A percentile compares a stretch with the other conserved stretches of the same genome.
Evolutionary conservation across 176 grass and related monocot species (phyloP).

Genomic region (Triticum turgidum): DNA sequence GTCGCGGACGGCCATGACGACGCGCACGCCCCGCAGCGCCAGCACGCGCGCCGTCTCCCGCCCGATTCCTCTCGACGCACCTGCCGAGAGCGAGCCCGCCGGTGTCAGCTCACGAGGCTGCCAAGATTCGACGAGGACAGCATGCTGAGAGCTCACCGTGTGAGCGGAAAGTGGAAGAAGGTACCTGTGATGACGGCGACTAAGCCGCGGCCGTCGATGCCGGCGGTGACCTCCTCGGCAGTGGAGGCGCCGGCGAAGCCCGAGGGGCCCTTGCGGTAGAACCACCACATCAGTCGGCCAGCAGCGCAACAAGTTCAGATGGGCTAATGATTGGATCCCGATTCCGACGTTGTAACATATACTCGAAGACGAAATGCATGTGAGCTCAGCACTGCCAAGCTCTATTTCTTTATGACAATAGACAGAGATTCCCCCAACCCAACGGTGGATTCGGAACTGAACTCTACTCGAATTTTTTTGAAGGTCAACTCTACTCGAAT

Average conservation of each 20-base stretch:
- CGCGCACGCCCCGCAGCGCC: slow-evolving; percentile 54
- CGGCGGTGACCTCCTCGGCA: slow-evolving; percentile 58
- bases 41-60: slow-evolving; percentile 61
- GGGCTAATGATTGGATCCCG: background rate
- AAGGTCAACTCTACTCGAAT: too few relatives aligned
- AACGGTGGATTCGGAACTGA: too few relatives aligned
- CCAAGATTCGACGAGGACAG: background rate
- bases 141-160: background rate
- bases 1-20: slow-evolving; percentile 62
- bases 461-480: too few relatives aligned
- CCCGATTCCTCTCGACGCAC: slow-evolving; percentile 70
- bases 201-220: slow-evolving; percentile 44
- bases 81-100: background rate
- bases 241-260: slow-evolving; percentile 68
- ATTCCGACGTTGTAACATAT: background rate
- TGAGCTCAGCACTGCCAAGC: background rate
- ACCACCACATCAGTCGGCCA: slow-evolving; percentile 41
- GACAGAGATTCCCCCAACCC: too few relatives aligned
- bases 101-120: background rate
- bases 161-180: background rate
- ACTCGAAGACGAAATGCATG: background rate
- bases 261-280: slow-evolving; percentile 43
- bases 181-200: slow-evolving; percentile 52
- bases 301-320: background rate
- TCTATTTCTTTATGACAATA: background rate